phyloP scores from a whole-genome alignment of 768 basidiomycete species.

The Termitomyces eurrhizus region DNA sequence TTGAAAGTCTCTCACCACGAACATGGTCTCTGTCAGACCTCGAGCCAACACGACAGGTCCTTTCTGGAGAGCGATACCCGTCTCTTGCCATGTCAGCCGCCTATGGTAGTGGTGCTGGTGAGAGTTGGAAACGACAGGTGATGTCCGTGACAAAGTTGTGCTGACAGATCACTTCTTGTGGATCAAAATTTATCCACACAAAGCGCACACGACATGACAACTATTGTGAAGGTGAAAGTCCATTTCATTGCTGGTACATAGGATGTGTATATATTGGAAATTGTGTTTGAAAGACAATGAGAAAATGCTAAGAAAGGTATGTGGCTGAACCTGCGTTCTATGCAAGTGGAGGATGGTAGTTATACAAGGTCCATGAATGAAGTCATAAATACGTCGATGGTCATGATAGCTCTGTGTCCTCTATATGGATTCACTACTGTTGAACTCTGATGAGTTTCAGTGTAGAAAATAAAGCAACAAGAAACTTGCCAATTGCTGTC shows the following conservation, averaged over 20 bases:
- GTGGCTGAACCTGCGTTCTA: slow-evolving; percentile 5
- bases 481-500: slow-evolving; percentile 9
- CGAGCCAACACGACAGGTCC: neutral
- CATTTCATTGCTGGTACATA: neutral
- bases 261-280: neutral
- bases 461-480: neutral
- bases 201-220: slow-evolving; percentile 2
- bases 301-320: slow-evolving; percentile 6
- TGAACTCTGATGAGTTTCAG: neutral
- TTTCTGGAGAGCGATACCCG: slow-evolving; percentile 5
- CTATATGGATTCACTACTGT: neutral
- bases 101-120: neutral
- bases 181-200: neutral
- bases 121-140: neutral
- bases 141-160: neutral
- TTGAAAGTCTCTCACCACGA: slow-evolving; percentile 14
- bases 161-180: slow-evolving; percentile 1
- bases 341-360: neutral
- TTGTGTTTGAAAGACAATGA: neutral
- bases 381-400: neutral
- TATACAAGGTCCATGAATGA: slow-evolving; percentile 1
- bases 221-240: neutral
- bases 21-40: neutral
- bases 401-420: neutral
- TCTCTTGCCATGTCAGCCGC: slow-evolving; percentile 11